A percentile compares a stretch with the other conserved stretches of the same genome.
These are phyloP conservation scores for Candida easanensis DNA, from an alignment of 805 yeast genomes.

Conservation along the genomic window DNA sequence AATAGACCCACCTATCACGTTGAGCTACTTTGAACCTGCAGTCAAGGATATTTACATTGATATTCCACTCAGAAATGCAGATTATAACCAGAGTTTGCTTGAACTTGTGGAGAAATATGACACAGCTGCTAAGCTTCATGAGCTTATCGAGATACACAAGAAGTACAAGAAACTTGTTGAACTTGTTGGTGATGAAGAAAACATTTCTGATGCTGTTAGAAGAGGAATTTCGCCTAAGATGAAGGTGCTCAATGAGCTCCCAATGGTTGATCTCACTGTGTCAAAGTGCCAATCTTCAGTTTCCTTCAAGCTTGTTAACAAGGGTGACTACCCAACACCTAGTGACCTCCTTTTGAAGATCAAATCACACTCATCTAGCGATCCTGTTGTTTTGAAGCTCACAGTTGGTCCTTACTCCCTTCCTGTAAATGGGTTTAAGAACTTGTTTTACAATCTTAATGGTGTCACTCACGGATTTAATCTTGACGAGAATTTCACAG, in stretches of 20 bases:
- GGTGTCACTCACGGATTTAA: conserved; percentile 2
- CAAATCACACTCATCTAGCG: background rate
- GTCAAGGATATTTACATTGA: conserved; percentile 6
- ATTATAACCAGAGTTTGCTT: background rate
- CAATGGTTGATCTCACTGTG: conserved; percentile 6
- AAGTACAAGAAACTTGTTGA: conserved; percentile 8
- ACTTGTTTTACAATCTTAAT: conserved; percentile 3
- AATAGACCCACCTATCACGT: background rate
- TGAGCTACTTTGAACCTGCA: background rate
- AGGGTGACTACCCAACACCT: conserved; percentile 7
- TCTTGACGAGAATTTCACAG: background rate
- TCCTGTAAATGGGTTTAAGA: conserved; percentile 7
- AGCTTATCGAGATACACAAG: background rate
- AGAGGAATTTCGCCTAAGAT: background rate
- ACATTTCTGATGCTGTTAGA: conserved; percentile 1
- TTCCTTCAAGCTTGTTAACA: conserved; percentile 9
- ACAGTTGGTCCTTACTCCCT: conserved; percentile 2
- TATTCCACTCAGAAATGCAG: conserved; percentile 3
- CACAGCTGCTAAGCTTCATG: conserved; percentile 12
- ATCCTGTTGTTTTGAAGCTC: conserved; percentile 1
- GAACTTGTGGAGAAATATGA: conserved; percentile 5
- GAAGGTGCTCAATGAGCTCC: background rate
- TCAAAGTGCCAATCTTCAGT: conserved; percentile 3
- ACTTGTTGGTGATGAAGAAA: conserved; percentile 3
- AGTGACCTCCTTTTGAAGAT: conserved; percentile 5